Base-by-base conservation (phyloP, 306 rosid species). In the Fragaria vesca region DNA sequence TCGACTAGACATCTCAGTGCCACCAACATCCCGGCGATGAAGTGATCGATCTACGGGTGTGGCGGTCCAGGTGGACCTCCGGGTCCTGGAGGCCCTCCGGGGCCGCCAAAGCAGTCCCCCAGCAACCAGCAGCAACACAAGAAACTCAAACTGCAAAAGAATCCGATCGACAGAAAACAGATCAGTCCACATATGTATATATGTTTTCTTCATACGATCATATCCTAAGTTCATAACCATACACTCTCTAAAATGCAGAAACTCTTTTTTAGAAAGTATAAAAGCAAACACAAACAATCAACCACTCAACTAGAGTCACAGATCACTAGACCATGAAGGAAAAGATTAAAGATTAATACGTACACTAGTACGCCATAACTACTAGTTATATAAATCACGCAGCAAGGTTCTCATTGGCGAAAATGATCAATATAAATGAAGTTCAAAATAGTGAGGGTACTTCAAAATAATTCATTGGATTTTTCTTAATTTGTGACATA, bases 41-140 rank as follows among this genome's bases (percentile, higher is more conserved):
- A 55, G 30, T 55, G 26, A 55, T 55, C 62, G 10, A 18, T 52
- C 61, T 58, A 58, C 16, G 34, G 65, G 15, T 1, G 65, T 58
- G 65, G 65, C 16, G 65, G 65, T 58, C 67, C 40, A 28, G 0
- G 83, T 21, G 85, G 83, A 5, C 89, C 81, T 6, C n/a, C 12
- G 69, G 42, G 69, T 16, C 43, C 42, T 6, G 45, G 45, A 65
- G 24, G 45, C 12, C 69, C 69, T 3, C 16, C 4, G 47, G 88
- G 88, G 18, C 87, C 85, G 8, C 93, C 93, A 52, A 83, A 89
- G 83, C 91, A 89, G 46, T 87, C 89, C 76, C 18, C 84, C 2
- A 89, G 43, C 55, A 89, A 24, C 93, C 89, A 85, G 84, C 91
- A 87, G 77, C 93, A 89, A 81, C 93, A 89, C 72, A 89, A 10